phyloP scores from a whole-genome alignment of 2,329 filamentous ascomycete genomes.

The Chalaropsis thielavioides region DNA sequence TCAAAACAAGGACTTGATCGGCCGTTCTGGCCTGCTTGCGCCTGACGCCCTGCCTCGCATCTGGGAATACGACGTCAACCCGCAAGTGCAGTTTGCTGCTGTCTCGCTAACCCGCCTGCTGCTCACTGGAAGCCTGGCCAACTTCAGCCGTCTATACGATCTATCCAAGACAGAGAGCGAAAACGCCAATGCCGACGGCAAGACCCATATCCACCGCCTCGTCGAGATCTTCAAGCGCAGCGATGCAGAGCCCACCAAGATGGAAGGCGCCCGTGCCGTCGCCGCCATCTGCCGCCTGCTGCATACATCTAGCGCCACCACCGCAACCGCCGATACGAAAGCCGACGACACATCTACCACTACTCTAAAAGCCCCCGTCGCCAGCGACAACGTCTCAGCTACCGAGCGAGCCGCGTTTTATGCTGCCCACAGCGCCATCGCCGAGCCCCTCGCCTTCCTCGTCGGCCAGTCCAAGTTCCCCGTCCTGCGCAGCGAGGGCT shows the following conservation, averaged over 20 bases:
- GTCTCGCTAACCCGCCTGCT: constrained; percentile 44
- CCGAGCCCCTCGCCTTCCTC: constrained; percentile 35
- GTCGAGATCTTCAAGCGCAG: constrained; percentile 27
- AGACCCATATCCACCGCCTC: constrained; percentile 23
- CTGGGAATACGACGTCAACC: constrained; percentile 38
- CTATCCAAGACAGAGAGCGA: constrained; percentile 26
- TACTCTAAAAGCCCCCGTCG: constrained; percentile 3
- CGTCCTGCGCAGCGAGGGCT: constrained; percentile 43
- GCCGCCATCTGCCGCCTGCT: constrained; percentile 40
- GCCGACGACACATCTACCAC: constrained; percentile 9
- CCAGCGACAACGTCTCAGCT: constrained; percentile 16
- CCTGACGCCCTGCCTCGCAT: constrained; percentile 36
- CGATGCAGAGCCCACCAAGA: constrained; percentile 38
- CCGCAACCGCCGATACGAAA: constrained; percentile 20
- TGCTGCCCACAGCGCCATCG: constrained; percentile 29
- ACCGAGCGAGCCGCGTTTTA: constrained; percentile 31
- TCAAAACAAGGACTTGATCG: constrained; percentile 39
- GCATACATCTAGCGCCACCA: constrained; percentile 26
- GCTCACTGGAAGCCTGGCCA: constrained; percentile 37
- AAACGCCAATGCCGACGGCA: constrained; percentile 13
- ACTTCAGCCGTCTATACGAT: constrained; percentile 36
- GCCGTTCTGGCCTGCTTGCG: constrained; percentile 32
- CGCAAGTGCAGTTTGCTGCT: constrained; percentile 46
- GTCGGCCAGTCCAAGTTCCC: constrained; percentile 45
- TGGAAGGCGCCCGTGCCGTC: constrained; percentile 43